These are phyloP conservation scores for Brettanomyces sp. DNA, from an alignment of 805 yeast species.

Conservation along the genomic window DNA sequence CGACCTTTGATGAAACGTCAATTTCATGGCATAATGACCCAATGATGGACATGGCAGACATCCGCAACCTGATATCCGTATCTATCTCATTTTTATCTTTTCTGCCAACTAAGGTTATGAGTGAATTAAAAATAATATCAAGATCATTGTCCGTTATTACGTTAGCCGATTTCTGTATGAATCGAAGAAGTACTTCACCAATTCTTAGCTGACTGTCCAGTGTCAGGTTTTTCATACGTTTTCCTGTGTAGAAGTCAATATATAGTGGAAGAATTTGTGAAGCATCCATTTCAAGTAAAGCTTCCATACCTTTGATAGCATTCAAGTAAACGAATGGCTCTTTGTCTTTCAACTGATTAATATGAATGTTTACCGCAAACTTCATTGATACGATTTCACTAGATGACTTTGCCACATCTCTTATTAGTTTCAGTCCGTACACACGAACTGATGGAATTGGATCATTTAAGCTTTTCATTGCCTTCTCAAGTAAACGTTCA, in stretches of 20 bases:
- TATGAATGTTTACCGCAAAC: conserved; percentile 51
- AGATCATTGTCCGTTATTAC: conserved; percentile 35
- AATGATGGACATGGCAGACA: conserved; percentile 83
- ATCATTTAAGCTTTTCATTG: conserved; percentile 62
- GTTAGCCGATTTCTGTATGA: conserved; percentile 40
- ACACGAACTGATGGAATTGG: conserved; percentile 79
- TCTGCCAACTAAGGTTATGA: conserved; percentile 25
- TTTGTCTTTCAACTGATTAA: conserved; percentile 56
- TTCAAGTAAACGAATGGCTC: conserved; percentile 87
- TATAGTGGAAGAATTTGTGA: conserved; percentile 5
- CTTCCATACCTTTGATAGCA: conserved; percentile 68
- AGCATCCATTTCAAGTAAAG: conserved; percentile 40
- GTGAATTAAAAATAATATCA: conserved; percentile 31
- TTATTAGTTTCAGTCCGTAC: conserved; percentile 63
- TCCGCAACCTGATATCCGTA: conserved; percentile 54
- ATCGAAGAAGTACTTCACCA: conserved; percentile 72
- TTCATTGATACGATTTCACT: conserved; percentile 21
- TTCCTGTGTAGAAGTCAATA: conserved; percentile 7
- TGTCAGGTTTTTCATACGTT: conserved; percentile 7
- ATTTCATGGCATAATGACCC: conserved; percentile 51
- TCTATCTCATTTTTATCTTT: conserved; percentile 1
- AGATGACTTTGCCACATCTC: conserved; percentile 36
- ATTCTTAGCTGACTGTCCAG: conserved; percentile 66
- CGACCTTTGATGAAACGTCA: conserved; percentile 45
- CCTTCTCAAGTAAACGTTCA: conserved; percentile 38